phyloP scores from a whole-genome alignment of 805 yeast genomes.

The Diddensiella transvaalensis region DNA sequence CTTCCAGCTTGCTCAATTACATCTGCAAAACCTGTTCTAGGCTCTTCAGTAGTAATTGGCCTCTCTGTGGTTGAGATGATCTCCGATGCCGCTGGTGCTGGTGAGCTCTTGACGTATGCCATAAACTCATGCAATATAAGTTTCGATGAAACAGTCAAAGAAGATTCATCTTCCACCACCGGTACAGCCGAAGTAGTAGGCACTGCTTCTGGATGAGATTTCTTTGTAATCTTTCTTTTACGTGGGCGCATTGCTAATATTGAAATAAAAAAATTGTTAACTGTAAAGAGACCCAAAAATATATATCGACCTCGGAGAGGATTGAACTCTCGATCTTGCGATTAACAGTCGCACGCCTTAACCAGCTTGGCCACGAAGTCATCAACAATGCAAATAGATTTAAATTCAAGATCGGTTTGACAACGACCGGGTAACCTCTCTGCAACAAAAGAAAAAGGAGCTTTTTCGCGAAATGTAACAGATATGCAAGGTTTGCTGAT shows the following conservation, averaged over 20 bases:
- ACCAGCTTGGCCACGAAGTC: conserved; percentile 45
- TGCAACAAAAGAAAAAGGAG: conserved; percentile 11
- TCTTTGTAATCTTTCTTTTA: neutral
- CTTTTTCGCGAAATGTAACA: conserved; percentile 9
- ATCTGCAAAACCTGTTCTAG: neutral
- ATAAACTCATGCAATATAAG: neutral
- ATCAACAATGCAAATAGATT: neutral
- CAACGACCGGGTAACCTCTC: no score
- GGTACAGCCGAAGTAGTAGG: neutral
- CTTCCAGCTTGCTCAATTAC: neutral
- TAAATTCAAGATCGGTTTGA: no score
- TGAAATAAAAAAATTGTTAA: neutral
- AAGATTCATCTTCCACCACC: neutral
- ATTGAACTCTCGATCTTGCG: conserved; percentile 45
- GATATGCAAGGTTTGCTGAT: conserved; percentile 11
- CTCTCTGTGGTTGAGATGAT: neutral
- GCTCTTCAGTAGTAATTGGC: neutral
- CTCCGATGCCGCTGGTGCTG: neutral
- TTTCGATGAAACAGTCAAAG: neutral
- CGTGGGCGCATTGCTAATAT: neutral
- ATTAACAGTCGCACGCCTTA: conserved; percentile 46
- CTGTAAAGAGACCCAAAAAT: no score
- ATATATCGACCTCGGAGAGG: conserved; percentile 43
- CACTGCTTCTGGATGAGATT: neutral
- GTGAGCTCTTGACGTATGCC: neutral